phyloP scores from a whole-genome alignment of 371 early-diverging fungal genomes.

The Mucor lusitanicus region DNA sequence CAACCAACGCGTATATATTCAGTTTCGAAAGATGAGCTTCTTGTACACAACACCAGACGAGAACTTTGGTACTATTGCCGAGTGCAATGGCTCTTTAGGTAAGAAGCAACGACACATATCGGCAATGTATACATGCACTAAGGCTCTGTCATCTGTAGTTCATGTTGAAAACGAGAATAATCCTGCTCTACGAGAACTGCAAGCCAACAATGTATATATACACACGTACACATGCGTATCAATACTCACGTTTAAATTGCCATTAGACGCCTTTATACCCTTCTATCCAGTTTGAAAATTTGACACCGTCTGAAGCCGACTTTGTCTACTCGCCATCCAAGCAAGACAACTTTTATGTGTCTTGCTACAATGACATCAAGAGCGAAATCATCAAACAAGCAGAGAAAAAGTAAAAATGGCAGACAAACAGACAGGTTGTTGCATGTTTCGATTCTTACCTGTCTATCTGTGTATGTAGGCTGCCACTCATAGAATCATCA shows the following conservation, averaged over 20 bases:
- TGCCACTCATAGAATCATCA: slow-evolving; percentile 4
- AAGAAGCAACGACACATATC: not conserved
- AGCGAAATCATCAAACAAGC: not conserved
- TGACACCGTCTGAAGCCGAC: slow-evolving; percentile 1
- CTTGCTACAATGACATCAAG: not conserved
- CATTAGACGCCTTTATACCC: slow-evolving; percentile 24
- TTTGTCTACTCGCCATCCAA: not conserved
- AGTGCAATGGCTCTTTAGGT: slow-evolving; percentile 18
- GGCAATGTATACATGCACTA: not conserved
- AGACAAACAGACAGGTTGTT: no score
- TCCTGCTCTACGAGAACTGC: slow-evolving; percentile 4
- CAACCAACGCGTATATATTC: not conserved
- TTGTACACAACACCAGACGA: slow-evolving; percentile 12
- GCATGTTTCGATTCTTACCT: no score
- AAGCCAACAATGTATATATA: not conserved
- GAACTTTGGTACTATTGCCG: slow-evolving; percentile 19
- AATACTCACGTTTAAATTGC: not conserved
- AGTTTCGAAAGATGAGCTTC: not conserved
- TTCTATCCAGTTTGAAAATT: slow-evolving; percentile 13
- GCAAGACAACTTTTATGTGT: not conserved
- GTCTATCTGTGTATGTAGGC: not conserved
- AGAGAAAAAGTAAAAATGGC: slow-evolving; percentile 12
- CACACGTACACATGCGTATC: not conserved
- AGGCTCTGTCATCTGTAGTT: slow-evolving; percentile 2
- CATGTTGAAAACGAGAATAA: slow-evolving; percentile 9